A percentile compares a stretch with the other conserved stretches of the same genome.
Evolutionary conservation across 2,329 filamentous ascomycete species (phyloP).

Genomic region (Gnomoniopsis smithogilvyi): DNA sequence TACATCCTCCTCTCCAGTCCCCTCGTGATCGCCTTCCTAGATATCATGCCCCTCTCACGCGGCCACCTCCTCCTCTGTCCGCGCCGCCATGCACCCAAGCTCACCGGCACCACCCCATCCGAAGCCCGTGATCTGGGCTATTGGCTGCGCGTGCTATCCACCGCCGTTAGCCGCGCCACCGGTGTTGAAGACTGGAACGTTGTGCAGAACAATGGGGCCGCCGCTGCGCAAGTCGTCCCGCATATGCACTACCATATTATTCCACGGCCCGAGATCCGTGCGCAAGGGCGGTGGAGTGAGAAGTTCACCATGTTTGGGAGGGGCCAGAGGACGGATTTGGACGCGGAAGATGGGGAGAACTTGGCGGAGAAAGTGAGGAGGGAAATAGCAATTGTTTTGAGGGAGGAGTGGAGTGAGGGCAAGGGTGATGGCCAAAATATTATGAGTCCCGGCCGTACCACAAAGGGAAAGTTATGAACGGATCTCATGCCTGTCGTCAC

Average conservation of each 20-base stretch:
- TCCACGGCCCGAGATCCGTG: slow-evolving; percentile 68
- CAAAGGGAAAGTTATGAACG: slow-evolving; percentile 36
- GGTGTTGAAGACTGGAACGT: slow-evolving; percentile 88
- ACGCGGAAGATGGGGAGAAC: slow-evolving; percentile 66
- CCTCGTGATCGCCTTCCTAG: slow-evolving; percentile 80
- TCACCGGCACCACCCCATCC: slow-evolving; percentile 63
- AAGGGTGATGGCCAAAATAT: background rate
- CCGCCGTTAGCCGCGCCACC: slow-evolving; percentile 65
- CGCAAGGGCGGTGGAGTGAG: slow-evolving; percentile 50
- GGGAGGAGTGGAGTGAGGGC: slow-evolving; percentile 33
- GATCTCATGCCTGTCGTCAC: background rate
- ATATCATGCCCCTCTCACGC: slow-evolving; percentile 82
- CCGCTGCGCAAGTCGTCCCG: slow-evolving; percentile 87
- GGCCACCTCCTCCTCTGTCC: slow-evolving; percentile 84
- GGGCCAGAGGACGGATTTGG: slow-evolving; percentile 68
- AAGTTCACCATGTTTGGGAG: slow-evolving; percentile 83
- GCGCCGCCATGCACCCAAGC: slow-evolving; percentile 71
- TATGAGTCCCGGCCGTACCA: background rate
- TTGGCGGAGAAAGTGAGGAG: slow-evolving; percentile 55
- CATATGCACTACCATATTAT: slow-evolving; percentile 97
- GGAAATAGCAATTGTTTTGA: slow-evolving; percentile 45
- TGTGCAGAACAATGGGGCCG: slow-evolving; percentile 89
- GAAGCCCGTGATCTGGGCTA: slow-evolving; percentile 67
- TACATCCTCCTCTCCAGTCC: slow-evolving; percentile 76
- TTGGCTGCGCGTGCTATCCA: slow-evolving; percentile 68